Evolutionary conservation across 1,284 basidiomycete genomes (phyloP), one percentile per base, ranked within the genome.

Genomic region (Stereum hirsutum): DNA sequence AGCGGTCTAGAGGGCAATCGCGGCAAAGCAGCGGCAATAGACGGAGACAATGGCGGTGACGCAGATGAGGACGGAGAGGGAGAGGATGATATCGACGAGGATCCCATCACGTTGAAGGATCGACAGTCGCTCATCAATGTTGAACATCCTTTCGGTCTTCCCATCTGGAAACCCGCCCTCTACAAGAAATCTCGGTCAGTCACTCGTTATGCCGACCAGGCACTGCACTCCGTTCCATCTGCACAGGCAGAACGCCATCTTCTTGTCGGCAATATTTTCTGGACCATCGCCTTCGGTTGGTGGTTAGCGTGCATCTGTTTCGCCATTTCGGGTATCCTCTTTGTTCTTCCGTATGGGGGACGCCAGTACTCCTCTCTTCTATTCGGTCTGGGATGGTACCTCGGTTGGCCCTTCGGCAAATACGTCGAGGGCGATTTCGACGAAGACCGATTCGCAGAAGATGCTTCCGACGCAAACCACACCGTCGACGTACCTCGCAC

Each of bases 151-250:
- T 99, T 99, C 63, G 96, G 96, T 72, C 74, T 99, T 51, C 96
- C 92, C 36, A 98, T 99, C 59, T 99, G 96, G 96, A 99, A 99
- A 64, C 96, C 96, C 11, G 96, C 96, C 0, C 65, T 99, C 42
- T 99, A 99, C 79, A 95, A 96, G 66, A 99, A 99, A 63, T 89
- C 89, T 23, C 85, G 96, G 38, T 93, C 94, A 2, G 89, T 99
- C 52, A 97, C 95, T 34, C 87, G 94, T 44, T 85, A 93, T 62
- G 96, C 96, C 32, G 96, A 99, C 62, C 81, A 86, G 44, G 96
- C 89, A 0, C 75, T 99, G 2, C 96, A 99, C 60, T 81, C 86
- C 14, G 76, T 89, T 31, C 96, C 96, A 1, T 94, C 91, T 15
- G 88, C 92, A 1, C 86, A 91, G 46, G 90, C 89, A 2, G 91